Conservation (phyloP, 2,329 filamentous ascomycete genomes). For the Alternaria triticina region DNA sequence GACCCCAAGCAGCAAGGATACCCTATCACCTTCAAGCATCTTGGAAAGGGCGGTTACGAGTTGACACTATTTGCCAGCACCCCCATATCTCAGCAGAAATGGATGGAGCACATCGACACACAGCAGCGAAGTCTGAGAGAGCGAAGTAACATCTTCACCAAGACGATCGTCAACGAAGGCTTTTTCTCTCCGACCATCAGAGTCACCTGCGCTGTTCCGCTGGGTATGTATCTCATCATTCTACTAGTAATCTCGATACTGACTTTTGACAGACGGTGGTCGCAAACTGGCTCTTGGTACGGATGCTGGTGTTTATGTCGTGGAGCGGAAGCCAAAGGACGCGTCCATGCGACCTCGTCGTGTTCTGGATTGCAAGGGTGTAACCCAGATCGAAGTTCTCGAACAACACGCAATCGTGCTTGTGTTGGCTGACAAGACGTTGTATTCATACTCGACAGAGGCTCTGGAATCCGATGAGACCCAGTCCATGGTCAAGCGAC, state of each 20-base stretch:
- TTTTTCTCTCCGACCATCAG: conserved; percentile 90
- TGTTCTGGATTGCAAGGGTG: conserved; percentile 83
- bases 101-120: conserved; percentile 92
- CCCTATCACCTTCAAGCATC: conserved; percentile 94
- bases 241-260: conserved; percentile 9
- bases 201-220: conserved; percentile 93
- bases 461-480: conserved; percentile 83
- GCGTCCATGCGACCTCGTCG: conserved; percentile 73
- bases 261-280: conserved; percentile 73
- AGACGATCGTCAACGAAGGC: conserved; percentile 75
- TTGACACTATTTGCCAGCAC: conserved; percentile 86
- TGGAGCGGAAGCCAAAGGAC: conserved; percentile 88
- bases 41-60: conserved; percentile 95
- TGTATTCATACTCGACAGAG: conserved; percentile 86
- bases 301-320: conserved; percentile 90
- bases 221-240: conserved; percentile 64
- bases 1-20: conserved; percentile 72
- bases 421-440: conserved; percentile 89
- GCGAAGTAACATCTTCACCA: conserved; percentile 72
- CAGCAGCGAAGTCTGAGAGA: conserved; percentile 88
- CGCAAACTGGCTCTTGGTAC: conserved; percentile 94
- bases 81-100: conserved; percentile 87
- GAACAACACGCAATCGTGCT: conserved; percentile 93
- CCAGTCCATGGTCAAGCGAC: conserved; percentile 76
- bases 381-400: conserved; percentile 94